Conservation (phyloP, 805 yeast species). For the Candida insectalens region DNA sequence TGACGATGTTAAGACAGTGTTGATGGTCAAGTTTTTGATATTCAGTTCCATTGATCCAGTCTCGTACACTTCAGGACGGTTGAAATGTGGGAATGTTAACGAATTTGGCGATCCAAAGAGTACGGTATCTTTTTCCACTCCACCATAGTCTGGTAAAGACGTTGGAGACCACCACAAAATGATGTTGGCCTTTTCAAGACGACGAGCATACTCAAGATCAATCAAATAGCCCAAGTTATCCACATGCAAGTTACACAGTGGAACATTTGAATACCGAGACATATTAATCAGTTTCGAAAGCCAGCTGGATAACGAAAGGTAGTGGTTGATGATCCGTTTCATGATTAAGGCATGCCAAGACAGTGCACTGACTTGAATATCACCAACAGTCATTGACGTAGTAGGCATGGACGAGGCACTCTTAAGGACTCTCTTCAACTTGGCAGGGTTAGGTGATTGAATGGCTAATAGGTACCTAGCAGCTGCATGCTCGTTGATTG, state of each 20-base stretch:
- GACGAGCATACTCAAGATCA: constrained; percentile 81
- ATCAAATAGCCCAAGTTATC: constrained; percentile 71
- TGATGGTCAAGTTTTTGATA: constrained; percentile 71
- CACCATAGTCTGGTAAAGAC: constrained; percentile 80
- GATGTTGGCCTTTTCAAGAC: constrained; percentile 50
- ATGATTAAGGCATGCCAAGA: constrained; percentile 72
- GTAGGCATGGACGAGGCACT: constrained; percentile 50
- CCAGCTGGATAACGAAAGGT: constrained; percentile 68
- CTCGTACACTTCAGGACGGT: constrained; percentile 70
- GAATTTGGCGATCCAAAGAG: constrained; percentile 37
- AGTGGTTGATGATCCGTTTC: constrained; percentile 58
- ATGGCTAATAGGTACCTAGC: constrained; percentile 54
- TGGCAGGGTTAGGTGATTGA: constrained; percentile 58
- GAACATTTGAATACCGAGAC: constrained; percentile 69
- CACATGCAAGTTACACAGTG: constrained; percentile 75
- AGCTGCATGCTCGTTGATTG: constrained; percentile 56
- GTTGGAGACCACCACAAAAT: constrained; percentile 91
- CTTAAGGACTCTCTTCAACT: constrained; percentile 36
- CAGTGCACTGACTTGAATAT: constrained; percentile 56
- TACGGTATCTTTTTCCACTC: constrained; percentile 53
- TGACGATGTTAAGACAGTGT: constrained; percentile 79
- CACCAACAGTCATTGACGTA: constrained; percentile 49
- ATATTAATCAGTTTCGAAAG: constrained; percentile 52
- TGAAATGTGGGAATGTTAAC: constrained; percentile 60
- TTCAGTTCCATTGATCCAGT: constrained; percentile 72